phyloP scores from a whole-genome alignment of 2,329 filamentous ascomycete species.

The Trichoderma koningiopsis region DNA sequence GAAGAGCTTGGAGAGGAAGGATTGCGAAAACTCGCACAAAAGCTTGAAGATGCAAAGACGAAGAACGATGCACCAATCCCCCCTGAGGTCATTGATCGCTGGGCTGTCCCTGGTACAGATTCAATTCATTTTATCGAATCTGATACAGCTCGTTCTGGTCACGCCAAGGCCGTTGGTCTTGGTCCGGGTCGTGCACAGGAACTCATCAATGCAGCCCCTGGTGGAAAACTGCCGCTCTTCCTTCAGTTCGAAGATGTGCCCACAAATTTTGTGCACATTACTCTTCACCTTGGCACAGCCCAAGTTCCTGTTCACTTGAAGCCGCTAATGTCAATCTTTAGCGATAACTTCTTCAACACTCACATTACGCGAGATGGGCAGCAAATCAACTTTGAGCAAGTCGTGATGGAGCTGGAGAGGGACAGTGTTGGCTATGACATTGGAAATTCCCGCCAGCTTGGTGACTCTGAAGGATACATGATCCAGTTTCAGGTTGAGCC shows the following conservation, averaged over 20 bases:
- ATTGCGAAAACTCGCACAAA: conserved; percentile 70
- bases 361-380: conserved; percentile 78
- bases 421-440: conserved; percentile 87
- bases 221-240: conserved; percentile 72
- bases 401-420: conserved; percentile 86
- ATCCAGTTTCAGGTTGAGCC: conserved; percentile 85
- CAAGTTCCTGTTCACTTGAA: conserved; percentile 78
- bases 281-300: conserved; percentile 76
- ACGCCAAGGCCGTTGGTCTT: conserved; percentile 70
- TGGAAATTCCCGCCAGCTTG: conserved; percentile 66
- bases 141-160: conserved; percentile 78
- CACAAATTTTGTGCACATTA: conserved; percentile 88
- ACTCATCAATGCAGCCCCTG: conserved; percentile 68
- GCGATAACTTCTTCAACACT: conserved; percentile 92
- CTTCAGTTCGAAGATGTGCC: conserved; percentile 96
- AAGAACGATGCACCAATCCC: conserved; percentile 91
- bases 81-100: conserved; percentile 74
- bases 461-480: conserved; percentile 78
- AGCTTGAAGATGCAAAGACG: conserved; percentile 79
- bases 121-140: conserved; percentile 96
- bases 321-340: conserved; percentile 81
- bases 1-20: conserved; percentile 80
- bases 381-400: conserved; percentile 82
- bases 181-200: conserved; percentile 71
- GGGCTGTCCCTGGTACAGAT: conserved; percentile 79